Conservation (phyloP, 345 rosid species). For the Citrus cavaleriei region DNA sequence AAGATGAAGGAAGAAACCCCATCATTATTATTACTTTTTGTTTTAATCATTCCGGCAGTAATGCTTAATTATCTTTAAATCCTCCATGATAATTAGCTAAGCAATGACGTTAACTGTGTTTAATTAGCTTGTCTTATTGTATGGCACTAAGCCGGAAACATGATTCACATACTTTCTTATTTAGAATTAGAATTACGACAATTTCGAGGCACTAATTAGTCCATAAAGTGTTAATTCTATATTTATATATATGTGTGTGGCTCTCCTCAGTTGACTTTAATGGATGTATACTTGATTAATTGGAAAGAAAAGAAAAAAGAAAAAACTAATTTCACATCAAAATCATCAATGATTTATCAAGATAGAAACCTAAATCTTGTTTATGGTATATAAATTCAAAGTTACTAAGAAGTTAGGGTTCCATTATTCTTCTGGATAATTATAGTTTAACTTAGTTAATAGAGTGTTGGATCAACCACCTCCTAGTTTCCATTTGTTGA, state of each 20-base stretch:
- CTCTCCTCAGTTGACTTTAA: neutral
- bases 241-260: too few relatives aligned
- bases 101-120: constrained; percentile 10
- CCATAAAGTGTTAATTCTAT: too few relatives aligned
- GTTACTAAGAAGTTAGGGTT: neutral
- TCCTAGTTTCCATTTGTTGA: neutral
- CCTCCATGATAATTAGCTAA: constrained; percentile 2
- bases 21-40: neutral
- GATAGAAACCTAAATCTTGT: neutral
- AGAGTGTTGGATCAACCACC: neutral
- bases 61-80: neutral
- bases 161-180: neutral
- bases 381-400: neutral
- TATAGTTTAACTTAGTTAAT: neutral
- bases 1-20: neutral
- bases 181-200: neutral
- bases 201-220: neutral
- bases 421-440: neutral
- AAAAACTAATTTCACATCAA: neutral
- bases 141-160: neutral
- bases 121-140: constrained; percentile 8
- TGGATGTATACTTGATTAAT: neutral
- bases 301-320: neutral
- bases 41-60: constrained; percentile 1
- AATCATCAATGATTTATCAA: neutral